Base-by-base conservation (phyloP, 495 filamentous ascomycete genomes). In the Trichoderma reesei region DNA sequence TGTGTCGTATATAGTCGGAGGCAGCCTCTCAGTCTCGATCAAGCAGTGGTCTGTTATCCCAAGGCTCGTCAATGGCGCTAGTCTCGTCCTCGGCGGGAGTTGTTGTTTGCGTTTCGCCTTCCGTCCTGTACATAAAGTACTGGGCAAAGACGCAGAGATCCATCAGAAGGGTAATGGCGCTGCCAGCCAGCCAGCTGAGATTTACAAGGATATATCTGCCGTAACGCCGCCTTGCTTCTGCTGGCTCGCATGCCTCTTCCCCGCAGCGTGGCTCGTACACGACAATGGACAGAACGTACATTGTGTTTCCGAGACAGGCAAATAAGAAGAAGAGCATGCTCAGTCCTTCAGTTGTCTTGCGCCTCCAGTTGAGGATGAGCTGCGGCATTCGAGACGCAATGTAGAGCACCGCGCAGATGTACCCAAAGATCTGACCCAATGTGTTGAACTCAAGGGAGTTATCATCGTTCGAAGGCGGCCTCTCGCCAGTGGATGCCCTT, bases 241-340 rank as follows among this genome's bases (percentile, higher is more conserved):
- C 85, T 4, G 73, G 71, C 33, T 65, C 65, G 72, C 88, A 88
- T 11, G 74, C 66, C 13, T 72, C 72, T 16, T 68, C 69, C 4
- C 66, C 72, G 68, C 84, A 86, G 41, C 77, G 73, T 5, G 93
- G 88, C 20, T 90, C 88, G 69, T 89, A 96, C 7, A 90, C 92
- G 56, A 98, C 76, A 46, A 98, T 98, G n/a, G 85, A 89, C 18
- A 96, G 71, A 5, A 97, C 91, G 69, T 95, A 98, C 0, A 93
- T 96, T 63, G 93, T 68, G 70, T 98, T 98, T 3, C 94, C 94
- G 26, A 97, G 82, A 72, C 92, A 96, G 8, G 93, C 94, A 71
- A 98, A 98, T 18, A 98, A 77, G 77, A 98, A 98, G 78, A 98
- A 98, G 0, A 98, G 79, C 68, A 96, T 80, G 20, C 88, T 91